Evolutionary conservation across 2,329 filamentous ascomycete genomes (phyloP), one percentile per base, ranked within the genome.

Genomic region (Rhexocercosporidium sp.): DNA sequence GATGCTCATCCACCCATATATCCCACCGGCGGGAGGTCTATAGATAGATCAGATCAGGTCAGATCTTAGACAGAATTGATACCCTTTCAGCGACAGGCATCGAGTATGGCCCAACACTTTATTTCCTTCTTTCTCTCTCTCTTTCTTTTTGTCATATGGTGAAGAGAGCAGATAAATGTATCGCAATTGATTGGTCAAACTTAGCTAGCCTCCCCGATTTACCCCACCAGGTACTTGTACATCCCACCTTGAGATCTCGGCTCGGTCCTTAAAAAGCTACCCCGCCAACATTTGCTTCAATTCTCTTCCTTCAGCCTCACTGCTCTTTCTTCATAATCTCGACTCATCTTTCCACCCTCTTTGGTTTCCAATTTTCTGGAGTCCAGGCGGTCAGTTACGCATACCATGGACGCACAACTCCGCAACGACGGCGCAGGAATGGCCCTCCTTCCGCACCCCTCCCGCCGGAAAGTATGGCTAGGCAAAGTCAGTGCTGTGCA

Each of bases 1-100:
- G 76, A 93, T 96, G 92, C 84, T 96, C 68, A 85, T 94, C 70
- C 86, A 86, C 71, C 92, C 92, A 0, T 95, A 90, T 76, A 84
- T 91, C 59, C 91, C 92, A 44, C 91, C 92, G 57, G 71, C 74
- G 60, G 76, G 76, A 22, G 76, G 76, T 25, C 66, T 77, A 66
- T 78, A 77, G 64, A 63, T 5, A 46, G 22, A 47, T 25, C 34
- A 37, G 34, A 37, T 37, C 29, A n/a, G n/a, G n/a, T 31, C 22
- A 37, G 53, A 34, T 11, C n/a, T n/a, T 12, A 56, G 53, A 37
- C 53, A 37, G 44, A 61, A 49, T 51, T 31, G 44, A 61, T 61
- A 61, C 59, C 59, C 59, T 61, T 56, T n/a, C 29, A 56, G 53
- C 31, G 53, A 31, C 53, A 56, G 18, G 31, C 53, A n/a, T n/a